Evolutionary conservation across 495 filamentous ascomycete genomes (phyloP), one percentile per base, ranked within the genome.

Genomic region (Trichoderma virens): DNA sequence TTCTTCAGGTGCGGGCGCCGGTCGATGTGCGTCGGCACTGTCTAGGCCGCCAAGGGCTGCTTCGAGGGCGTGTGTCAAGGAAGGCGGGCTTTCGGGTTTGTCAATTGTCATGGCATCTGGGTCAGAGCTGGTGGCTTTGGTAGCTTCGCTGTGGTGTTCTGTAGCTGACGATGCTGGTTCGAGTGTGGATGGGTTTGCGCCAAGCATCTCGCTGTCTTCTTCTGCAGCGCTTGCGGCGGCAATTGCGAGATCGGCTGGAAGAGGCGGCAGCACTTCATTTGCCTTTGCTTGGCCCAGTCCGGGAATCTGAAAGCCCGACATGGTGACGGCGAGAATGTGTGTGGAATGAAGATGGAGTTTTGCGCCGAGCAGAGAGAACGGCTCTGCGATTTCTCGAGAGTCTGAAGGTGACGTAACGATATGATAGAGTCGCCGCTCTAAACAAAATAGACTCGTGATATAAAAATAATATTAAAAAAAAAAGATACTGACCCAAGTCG

Each of bases 261-360:
- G 67, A 14, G 35, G 35, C 7, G 73, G 69, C 27, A 71, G 66
- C 20, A 62, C 43, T 60, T 74, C 70, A 30, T 74, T 71, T 2
- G 68, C 65, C 47, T 64, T 67, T 13, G 71, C 72, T 39, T 70
- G 64, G 63, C 72, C 72, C 27, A 79, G 74, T 62, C 75, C 76
- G 5, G 78, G 76, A 20, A 79, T 79, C 41, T 78, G 73, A 32
- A 78, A 67, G 11, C 75, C 79, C 66, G 74, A 75, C 83, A 85
- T 85, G 2, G 51, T 77, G 60, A 35, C 51, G 32, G 38, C 41
- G 13, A 65, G 45, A 13, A 4, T 30, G 2, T 13, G 20, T n/a
- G 45, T n/a, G 45, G 38, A 41, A 41, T 16, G 38, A 41, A 1
- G 11, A 16, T 41, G 11, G 5, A 41, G 1, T 13, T 11, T 41